Percentiles rank a stretch among this genome's conserved stretches.
Conservation (phyloP, 2,329 filamentous ascomycete species). For the Cercospora brassicicola region DNA sequence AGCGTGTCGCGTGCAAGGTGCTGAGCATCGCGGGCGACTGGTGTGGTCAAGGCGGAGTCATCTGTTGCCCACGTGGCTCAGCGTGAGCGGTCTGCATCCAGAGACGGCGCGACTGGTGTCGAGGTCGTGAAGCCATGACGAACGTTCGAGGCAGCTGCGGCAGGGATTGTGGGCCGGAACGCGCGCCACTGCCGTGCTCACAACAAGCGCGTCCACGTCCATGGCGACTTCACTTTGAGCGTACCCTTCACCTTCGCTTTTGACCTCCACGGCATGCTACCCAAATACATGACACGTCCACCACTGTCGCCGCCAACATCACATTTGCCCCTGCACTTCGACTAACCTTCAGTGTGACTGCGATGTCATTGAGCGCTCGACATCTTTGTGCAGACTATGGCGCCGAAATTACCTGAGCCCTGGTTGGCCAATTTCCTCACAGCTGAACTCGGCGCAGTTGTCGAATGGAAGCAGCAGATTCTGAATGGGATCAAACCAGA, state of each 20-base stretch:
- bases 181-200: neutral
- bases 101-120: neutral
- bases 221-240: neutral
- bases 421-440: constrained; percentile 36
- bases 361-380: constrained; percentile 8
- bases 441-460: constrained; percentile 30
- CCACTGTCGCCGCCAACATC: neutral
- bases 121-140: constrained; percentile 5
- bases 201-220: neutral
- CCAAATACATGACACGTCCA: neutral
- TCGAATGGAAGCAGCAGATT: constrained; percentile 31
- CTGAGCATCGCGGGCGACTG: neutral
- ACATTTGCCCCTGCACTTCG: neutral
- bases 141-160: neutral
- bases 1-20: neutral
- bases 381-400: constrained; percentile 19
- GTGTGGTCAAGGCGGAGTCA: neutral
- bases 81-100: neutral
- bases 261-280: neutral
- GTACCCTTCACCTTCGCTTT: neutral
- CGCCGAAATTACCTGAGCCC: constrained; percentile 24
- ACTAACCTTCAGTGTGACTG: neutral
- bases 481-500: constrained; percentile 30
- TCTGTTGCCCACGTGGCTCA: neutral
- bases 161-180: neutral